Conservation (phyloP, 108 stramenopile genomes). For the Ochromonas danica region DNA sequence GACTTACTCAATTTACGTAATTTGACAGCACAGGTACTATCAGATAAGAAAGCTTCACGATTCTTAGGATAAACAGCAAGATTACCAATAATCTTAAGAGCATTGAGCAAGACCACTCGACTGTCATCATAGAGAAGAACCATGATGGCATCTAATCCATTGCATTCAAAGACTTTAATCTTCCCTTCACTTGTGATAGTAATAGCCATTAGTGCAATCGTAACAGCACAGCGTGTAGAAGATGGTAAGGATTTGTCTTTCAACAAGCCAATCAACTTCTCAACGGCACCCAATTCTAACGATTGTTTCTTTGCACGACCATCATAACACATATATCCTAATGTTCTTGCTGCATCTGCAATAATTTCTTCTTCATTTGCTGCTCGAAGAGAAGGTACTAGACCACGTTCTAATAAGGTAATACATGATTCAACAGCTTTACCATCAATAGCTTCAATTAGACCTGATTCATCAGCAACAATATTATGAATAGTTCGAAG, state of each 20-base stretch:
- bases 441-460: conserved; percentile 31
- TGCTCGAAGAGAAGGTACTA: not conserved
- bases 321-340: conserved; percentile 46
- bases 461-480: conserved; percentile 22
- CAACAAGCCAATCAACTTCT: conserved; percentile 35
- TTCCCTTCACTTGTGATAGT: conserved; percentile 50
- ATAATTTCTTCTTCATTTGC: conserved; percentile 26
- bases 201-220: conserved; percentile 49
- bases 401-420: conserved; percentile 10
- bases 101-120: conserved; percentile 42
- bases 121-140: conserved; percentile 38
- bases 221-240: conserved; percentile 29
- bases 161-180: conserved; percentile 25
- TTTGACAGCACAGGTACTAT: conserved; percentile 35
- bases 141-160: conserved; percentile 37
- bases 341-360: conserved; percentile 40
- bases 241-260: not conserved
- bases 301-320: conserved; percentile 41
- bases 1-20: conserved; percentile 34
- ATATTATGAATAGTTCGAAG: conserved; percentile 41
- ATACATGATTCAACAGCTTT: conserved; percentile 39
- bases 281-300: conserved; percentile 38
- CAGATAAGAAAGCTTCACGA: conserved; percentile 44
- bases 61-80: conserved; percentile 48
- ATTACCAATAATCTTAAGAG: conserved; percentile 49